Conservation (phyloP, 148 eudicot species). For the Oxyria digyna region DNA sequence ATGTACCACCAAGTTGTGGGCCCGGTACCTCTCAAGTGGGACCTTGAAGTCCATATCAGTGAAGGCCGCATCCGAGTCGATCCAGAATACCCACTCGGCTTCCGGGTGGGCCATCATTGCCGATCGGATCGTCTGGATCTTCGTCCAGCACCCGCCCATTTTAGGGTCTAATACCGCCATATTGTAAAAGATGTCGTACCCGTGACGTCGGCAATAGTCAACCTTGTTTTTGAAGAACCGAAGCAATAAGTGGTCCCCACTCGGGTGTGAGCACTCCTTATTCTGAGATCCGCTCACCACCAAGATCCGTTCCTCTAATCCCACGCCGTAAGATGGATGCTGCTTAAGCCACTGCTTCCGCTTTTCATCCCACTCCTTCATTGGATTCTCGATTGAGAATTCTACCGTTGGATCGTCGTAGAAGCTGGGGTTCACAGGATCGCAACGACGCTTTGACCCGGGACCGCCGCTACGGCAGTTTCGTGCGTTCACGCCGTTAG, state of each 20-base stretch:
- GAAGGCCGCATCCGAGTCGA: too few species aligned
- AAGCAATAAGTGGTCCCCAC: slow-evolving; percentile 64
- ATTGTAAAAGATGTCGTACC: slow-evolving; percentile 55
- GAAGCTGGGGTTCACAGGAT: not conserved
- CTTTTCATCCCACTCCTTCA: slow-evolving; percentile 21
- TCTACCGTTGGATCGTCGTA: too few species aligned
- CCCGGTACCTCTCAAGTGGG: slow-evolving; percentile 46
- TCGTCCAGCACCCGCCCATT: too few species aligned
- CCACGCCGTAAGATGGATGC: slow-evolving; percentile 32
- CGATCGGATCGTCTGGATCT: too few species aligned
- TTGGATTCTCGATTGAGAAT: slow-evolving; percentile 11
- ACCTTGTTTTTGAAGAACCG: slow-evolving; percentile 77
- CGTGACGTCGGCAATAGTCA: slow-evolving; percentile 78
- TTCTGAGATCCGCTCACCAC: slow-evolving; percentile 81
- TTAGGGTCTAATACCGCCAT: slow-evolving; percentile 47
- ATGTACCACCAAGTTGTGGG: slow-evolving; percentile 49
- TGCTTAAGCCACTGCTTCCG: slow-evolving; percentile 17
- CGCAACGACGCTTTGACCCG: not conserved
- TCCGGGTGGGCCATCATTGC: too few species aligned
- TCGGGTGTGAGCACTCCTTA: slow-evolving; percentile 45
- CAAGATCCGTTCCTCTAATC: slow-evolving; percentile 27
- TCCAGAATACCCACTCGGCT: too few species aligned
- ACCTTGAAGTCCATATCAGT: slow-evolving; percentile 86
- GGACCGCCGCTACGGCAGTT: not conserved
- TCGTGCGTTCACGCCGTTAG: not conserved